Evolutionary conservation across 1,139 yeast genomes (phyloP).

Genomic region (Taphrina wiesneri): DNA sequence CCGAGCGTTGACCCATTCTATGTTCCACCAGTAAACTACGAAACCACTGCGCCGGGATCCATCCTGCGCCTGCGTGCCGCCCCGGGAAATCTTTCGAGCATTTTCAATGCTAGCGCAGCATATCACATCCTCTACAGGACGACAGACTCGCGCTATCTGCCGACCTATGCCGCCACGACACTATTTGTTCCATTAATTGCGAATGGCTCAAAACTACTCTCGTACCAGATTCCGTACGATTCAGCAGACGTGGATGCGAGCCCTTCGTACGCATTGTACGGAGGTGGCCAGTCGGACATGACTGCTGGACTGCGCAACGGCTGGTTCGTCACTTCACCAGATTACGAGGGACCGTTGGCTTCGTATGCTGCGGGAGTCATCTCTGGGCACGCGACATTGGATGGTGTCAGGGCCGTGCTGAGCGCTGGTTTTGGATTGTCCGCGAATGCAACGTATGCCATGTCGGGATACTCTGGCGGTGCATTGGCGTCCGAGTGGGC

Average conservation of each 20-base stretch:
- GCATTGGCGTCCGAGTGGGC: constrained; percentile 45
- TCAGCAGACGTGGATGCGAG: constrained; percentile 43
- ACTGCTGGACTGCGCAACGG: constrained; percentile 40
- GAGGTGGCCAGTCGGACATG: constrained; percentile 34
- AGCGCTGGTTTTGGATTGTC: constrained; percentile 36
- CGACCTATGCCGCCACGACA: constrained; percentile 43
- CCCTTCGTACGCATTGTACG: constrained; percentile 43
- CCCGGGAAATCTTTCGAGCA: constrained; percentile 15
- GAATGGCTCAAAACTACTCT: constrained; percentile 39
- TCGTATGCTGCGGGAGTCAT: constrained; percentile 42
- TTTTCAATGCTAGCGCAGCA: constrained; percentile 37
- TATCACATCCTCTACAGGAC: constrained; percentile 43
- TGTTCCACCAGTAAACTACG: constrained; percentile 10
- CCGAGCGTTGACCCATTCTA: constrained; percentile 29
- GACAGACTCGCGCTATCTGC: constrained; percentile 41
- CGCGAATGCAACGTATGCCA: constrained; percentile 37
- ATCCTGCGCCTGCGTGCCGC: constrained; percentile 18
- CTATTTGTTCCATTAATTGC: constrained; percentile 42
- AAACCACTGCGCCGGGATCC: constrained; percentile 5
- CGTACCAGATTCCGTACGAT: constrained; percentile 44
- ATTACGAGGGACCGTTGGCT: constrained; percentile 43
- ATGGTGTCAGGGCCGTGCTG: constrained; percentile 42
- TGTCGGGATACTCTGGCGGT: constrained; percentile 46
- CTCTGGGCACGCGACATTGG: constrained; percentile 43
- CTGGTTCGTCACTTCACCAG: constrained; percentile 42